Evolutionary conservation across 192 early-diverging fungal species (phyloP), one percentile per base, ranked within the genome.

Genomic region (Podochytrium sp.): DNA sequence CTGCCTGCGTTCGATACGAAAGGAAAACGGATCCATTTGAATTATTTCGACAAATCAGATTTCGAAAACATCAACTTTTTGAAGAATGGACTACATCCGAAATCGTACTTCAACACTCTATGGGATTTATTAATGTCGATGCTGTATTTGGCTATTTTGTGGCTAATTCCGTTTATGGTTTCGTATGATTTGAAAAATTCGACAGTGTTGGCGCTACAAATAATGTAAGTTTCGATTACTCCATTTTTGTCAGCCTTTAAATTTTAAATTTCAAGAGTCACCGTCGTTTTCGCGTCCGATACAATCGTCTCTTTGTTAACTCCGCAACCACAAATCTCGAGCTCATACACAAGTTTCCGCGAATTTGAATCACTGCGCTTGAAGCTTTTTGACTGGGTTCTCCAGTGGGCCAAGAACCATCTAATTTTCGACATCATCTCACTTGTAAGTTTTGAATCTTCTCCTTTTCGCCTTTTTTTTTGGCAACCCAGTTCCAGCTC

Each of bases 331-430:
- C 12, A 6, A 47, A 27, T 10, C 14, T 10, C 50, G 18, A 47
- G 25, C 7, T 47, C 63, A 23, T n/a, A n/a, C 32, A 5, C 33
- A 12, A 65, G 25, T 25, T 65, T 65, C 20, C 63, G 29, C 18
- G 63, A 65, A 65, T 65, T 47, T 30, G 63, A 65, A 35, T 65
- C 63, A 12, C n/a, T n/a, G n/a, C n/a, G n/a, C n/a, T n/a, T n/a
- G n/a, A n/a, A n/a, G n/a, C n/a, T n/a, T n/a, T n/a, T n/a, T n/a
- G n/a, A n/a, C n/a, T n/a, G n/a, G n/a, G n/a, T n/a, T n/a, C n/a
- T n/a, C n/a, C n/a, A n/a, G n/a, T n/a, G n/a, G n/a, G n/a, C n/a
- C n/a, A n/a, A n/a, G n/a, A n/a, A n/a, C n/a, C n/a, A n/a, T n/a
- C n/a, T n/a, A n/a, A n/a, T n/a, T n/a, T n/a, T n/a, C n/a, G n/a